A percentile compares a stretch with the other conserved stretches of the same genome.
Conservation (phyloP, 2,329 filamentous ascomycete genomes). For the Ilyonectria mors-panacis region DNA sequence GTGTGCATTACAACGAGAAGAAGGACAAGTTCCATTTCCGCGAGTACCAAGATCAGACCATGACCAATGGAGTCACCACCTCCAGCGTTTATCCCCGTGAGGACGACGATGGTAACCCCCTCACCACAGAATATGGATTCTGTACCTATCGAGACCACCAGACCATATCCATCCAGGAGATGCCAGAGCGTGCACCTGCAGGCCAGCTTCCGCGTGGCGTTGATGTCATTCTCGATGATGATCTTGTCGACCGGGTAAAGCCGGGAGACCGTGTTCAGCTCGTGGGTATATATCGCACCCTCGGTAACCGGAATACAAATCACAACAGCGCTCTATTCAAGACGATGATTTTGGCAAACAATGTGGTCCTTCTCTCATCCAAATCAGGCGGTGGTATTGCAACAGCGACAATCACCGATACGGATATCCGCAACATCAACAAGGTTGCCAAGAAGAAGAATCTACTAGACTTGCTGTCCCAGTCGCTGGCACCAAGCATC, state of each 20-base stretch:
- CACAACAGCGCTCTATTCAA: constrained; percentile 95
- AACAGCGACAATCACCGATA: constrained; percentile 92
- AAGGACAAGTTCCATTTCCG: constrained; percentile 90
- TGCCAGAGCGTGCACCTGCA: constrained; percentile 96
- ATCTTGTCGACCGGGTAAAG: constrained; percentile 94
- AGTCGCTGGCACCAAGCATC: constrained; percentile 95
- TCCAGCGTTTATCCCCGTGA: constrained; percentile 95
- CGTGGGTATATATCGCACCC: constrained; percentile 94
- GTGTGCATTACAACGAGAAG: constrained; percentile 94
- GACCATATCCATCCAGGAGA: constrained; percentile 98
- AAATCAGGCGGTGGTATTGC: constrained; percentile 97
- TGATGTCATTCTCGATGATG: constrained; percentile 96
- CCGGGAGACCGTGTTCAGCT: constrained; percentile 96
- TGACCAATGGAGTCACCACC: constrained; percentile 91
- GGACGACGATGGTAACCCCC: constrained; percentile 91
- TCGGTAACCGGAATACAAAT: constrained; percentile 94
- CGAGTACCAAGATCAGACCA: constrained; percentile 96
- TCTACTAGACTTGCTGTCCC: constrained; percentile 91
- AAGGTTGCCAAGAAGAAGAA: constrained; percentile 96
- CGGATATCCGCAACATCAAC: constrained; percentile 98
- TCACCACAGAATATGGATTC: constrained; percentile 96
- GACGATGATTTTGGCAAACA: constrained; percentile 93
- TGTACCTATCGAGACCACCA: constrained; percentile 97
- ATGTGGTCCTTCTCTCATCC: constrained; percentile 93
- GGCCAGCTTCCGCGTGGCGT: constrained; percentile 96